Conservation (phyloP, 208 protist species). For the Phytomonas serpens region DNA sequence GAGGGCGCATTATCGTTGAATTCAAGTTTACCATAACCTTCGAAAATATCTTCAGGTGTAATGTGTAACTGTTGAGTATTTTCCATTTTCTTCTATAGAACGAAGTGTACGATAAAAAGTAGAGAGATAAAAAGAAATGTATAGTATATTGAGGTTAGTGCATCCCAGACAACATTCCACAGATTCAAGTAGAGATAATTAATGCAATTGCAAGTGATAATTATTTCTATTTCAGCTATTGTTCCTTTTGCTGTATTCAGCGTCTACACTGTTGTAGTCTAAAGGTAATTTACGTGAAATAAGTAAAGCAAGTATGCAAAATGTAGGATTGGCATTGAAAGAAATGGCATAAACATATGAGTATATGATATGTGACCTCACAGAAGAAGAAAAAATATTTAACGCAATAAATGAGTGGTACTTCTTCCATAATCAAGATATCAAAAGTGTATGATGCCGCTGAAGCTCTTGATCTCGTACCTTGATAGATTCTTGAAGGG, state of each 20-base stretch:
- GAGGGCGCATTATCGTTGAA: not conserved
- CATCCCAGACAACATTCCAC: not conserved
- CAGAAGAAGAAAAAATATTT: not conserved
- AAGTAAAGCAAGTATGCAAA: slow-evolving; percentile 5
- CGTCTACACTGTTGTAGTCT: not conserved
- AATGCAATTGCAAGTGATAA: not conserved
- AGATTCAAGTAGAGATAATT: not conserved
- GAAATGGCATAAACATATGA: not conserved
- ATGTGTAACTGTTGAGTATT: not conserved
- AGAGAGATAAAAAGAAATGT: not conserved
- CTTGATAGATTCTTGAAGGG: slow-evolving; percentile 61
- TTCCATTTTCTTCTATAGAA: not conserved
- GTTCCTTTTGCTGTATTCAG: not conserved
- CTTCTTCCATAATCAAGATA: slow-evolving; percentile 6
- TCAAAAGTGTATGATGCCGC: slow-evolving; percentile 49
- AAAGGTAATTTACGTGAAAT: slow-evolving; percentile 2
- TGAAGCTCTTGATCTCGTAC: slow-evolving; percentile 65
- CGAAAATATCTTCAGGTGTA: slow-evolving; percentile 6
- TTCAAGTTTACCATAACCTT: not conserved
- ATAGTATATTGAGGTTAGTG: not conserved
- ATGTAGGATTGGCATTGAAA: not conserved
- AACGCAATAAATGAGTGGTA: not conserved
- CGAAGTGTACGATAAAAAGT: not conserved
- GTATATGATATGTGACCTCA: slow-evolving; percentile 1
- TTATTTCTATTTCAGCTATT: not conserved